Conservation (phyloP, 1,284 basidiomycete species). For the Kwoniella shivajii region DNA sequence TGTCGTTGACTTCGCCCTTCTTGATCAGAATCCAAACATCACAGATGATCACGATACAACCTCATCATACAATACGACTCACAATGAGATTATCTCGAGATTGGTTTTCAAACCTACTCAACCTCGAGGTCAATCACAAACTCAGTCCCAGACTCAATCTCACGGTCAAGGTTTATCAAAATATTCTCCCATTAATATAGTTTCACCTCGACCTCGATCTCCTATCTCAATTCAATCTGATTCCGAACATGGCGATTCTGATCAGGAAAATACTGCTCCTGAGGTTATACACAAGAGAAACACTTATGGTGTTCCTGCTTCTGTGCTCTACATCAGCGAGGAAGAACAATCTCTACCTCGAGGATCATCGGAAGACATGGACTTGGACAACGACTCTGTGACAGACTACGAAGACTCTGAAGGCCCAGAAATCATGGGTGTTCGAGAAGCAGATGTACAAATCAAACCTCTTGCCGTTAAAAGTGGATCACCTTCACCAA, state of each 20-base stretch:
- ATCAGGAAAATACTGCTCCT: background rate
- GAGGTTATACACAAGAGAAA: background rate
- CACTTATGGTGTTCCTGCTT: constrained; percentile 24
- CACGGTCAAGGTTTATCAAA: background rate
- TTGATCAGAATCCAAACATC: too few relatives aligned
- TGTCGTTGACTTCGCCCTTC: too few relatives aligned
- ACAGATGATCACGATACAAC: too few relatives aligned
- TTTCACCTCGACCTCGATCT: background rate
- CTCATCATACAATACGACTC: too few relatives aligned
- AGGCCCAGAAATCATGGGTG: constrained; percentile 15
- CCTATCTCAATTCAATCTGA: background rate
- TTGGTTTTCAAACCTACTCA: too few relatives aligned
- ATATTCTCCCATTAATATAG: background rate
- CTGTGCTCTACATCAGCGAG: constrained; percentile 21
- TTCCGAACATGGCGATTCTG: background rate
- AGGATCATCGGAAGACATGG: background rate
- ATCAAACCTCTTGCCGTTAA: background rate
- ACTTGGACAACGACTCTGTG: constrained; percentile 4
- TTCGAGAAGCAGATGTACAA: background rate
- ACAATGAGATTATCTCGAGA: too few relatives aligned
- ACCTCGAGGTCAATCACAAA: too few relatives aligned
- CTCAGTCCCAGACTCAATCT: too few relatives aligned
- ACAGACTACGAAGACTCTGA: constrained; percentile 15
- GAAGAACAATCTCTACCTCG: constrained; percentile 9
- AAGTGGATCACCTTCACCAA: background rate